Conservation (phyloP, 2,329 filamentous ascomycete genomes). For the Juglanconis oblonga region DNA sequence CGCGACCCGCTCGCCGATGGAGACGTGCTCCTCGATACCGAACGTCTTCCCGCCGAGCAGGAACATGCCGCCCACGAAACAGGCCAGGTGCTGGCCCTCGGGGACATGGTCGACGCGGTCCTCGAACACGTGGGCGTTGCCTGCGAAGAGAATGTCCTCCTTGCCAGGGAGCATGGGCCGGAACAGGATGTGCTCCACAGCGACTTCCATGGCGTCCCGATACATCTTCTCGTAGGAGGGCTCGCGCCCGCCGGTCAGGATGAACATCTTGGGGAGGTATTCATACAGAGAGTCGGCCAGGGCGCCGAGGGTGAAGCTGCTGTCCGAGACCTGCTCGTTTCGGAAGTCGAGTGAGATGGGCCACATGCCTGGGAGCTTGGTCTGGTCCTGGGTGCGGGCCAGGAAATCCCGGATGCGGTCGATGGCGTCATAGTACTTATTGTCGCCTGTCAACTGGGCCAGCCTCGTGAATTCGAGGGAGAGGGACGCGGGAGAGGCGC, state of each 20-base stretch:
- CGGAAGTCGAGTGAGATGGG: constrained; percentile 60
- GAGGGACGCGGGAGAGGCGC: constrained; percentile 53
- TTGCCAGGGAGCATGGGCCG: constrained; percentile 62
- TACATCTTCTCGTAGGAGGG: constrained; percentile 64
- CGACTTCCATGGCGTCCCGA: constrained; percentile 54
- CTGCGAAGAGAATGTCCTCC: constrained; percentile 63
- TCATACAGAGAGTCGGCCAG: constrained; percentile 57
- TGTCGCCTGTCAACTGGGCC: constrained; percentile 64
- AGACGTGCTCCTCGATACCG: constrained; percentile 41
- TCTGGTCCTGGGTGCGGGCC: constrained; percentile 64
- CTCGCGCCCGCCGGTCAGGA: constrained; percentile 63
- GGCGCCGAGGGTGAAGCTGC: constrained; percentile 50
- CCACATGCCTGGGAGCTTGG: constrained; percentile 75
- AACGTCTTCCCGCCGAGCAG: constrained; percentile 44
- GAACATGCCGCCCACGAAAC: constrained; percentile 49
- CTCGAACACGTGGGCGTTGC: constrained; percentile 28
- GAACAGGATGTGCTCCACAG: constrained; percentile 63
- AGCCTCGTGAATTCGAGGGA: constrained; percentile 70
- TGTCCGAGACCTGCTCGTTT: constrained; percentile 42
- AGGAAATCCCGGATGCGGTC: constrained; percentile 62
- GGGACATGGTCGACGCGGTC: constrained; percentile 28
- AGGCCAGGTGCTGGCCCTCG: constrained; percentile 41
- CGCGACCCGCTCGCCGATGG: constrained; percentile 45
- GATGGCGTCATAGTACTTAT: constrained; percentile 70
- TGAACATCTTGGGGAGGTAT: constrained; percentile 59